A percentile compares a stretch with the other conserved stretches of the same genome.
These are phyloP conservation scores for Pneumocystis sp. DNA, from an alignment of 1,139 yeast genomes.

Conservation along the genomic window DNA sequence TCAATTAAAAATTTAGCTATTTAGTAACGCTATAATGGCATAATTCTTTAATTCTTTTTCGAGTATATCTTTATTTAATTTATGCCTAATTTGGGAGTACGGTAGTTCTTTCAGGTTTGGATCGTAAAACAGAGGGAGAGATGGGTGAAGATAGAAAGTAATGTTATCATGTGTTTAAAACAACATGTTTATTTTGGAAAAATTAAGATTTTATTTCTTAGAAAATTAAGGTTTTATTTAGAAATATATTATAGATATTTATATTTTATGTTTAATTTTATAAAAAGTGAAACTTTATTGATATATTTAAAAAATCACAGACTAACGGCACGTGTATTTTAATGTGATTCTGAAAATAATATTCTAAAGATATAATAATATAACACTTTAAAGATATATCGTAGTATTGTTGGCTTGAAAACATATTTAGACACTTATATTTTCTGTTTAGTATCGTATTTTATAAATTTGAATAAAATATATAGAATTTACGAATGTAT, in stretches of 20 bases:
- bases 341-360: background rate
- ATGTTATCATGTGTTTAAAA: background rate
- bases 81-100: background rate
- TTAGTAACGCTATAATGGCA: background rate
- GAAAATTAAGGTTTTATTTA: too few relatives aligned
- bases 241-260: background rate
- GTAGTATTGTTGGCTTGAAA: too few relatives aligned
- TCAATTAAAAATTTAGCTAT: background rate
- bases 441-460: too few relatives aligned
- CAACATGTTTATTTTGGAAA: background rate
- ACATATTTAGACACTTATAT: too few relatives aligned
- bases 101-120: background rate
- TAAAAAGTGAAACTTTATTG: background rate
- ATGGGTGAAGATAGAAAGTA: background rate
- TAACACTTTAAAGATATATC: too few relatives aligned
- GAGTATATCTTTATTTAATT: background rate
- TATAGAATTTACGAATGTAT: too few relatives aligned
- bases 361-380: background rate
- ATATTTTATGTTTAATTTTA: too few relatives aligned
- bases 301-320: background rate
- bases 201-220: too few relatives aligned
- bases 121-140: background rate
- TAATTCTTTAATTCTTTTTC: background rate
- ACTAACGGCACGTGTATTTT: background rate
- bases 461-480: too few relatives aligned